Base-by-base conservation (phyloP, 352 stramenopile genomes). In the Globisporangium middletonii region DNA sequence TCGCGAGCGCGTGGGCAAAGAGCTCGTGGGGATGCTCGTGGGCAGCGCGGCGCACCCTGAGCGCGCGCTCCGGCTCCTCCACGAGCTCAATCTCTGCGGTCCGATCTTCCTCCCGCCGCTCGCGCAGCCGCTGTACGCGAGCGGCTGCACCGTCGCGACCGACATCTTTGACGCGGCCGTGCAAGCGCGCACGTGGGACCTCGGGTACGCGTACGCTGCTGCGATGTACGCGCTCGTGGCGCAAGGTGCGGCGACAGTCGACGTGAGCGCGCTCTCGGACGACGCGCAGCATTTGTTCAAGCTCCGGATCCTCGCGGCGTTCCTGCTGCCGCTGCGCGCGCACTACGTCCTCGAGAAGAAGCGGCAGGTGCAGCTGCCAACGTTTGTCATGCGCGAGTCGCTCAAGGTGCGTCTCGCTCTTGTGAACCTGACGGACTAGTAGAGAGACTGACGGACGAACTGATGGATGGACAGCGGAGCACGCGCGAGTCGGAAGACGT, bases 1-100 rank as follows among this genome's bases (percentile, higher is more conserved):
- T 55, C 78, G 81, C 13, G 81, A 88, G 49, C 79, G 81, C n/a
- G 77, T 92, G n/a, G 81, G 81, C 16, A 89, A 92, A 50, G 81
- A 92, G 54, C 64, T 92, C 12, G 60, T 73, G 7, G 67, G 73
- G 1, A 92, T 92, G 81, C 60, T 92, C 46, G 79, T 72, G 9
- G 80, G 81, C 28, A 78, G 68, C 15, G 72, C 79, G 12, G 81
- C 81, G 60, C 77, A 88, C 56, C 81, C 81, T 45, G 71, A 80
- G 64, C 70, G 72, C 47, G 81, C 81, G 8, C 35, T 92, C 52
- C 62, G 59, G 33, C 54, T 85, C 57, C 55, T 92, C 7, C 68
- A 83, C 52, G 75, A 89, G 7, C 71, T 89, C 30, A 51, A 65
- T 7, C 60, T 92, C 15, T 82, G 71, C 42, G 58, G 71, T 18